These are phyloP conservation scores for Fibroporia radiculosa DNA, from an alignment of 768 basidiomycete species.

Conservation along the genomic window DNA sequence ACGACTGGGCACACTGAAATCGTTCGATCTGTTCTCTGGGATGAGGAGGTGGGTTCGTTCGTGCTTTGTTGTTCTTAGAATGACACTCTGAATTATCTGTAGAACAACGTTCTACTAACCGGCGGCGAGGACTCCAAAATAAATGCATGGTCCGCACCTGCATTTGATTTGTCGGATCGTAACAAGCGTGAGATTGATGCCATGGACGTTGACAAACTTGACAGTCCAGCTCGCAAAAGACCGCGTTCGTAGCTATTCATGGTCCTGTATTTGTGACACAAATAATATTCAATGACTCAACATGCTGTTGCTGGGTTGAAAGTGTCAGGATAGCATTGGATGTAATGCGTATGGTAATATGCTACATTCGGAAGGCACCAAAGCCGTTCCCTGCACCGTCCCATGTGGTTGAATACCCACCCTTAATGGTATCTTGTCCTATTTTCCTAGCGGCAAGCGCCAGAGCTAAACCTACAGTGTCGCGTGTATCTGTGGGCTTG, in stretches of 20 bases:
- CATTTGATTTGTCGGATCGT: not conserved
- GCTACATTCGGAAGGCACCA: constrained; percentile 87
- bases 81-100: not conserved
- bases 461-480: constrained; percentile 82
- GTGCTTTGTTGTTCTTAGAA: not conserved
- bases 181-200: constrained; percentile 14
- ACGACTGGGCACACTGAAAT: constrained; percentile 23
- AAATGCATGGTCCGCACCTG: constrained; percentile 22
- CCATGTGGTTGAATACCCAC: constrained; percentile 41
- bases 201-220: constrained; percentile 19
- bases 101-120: constrained; percentile 27
- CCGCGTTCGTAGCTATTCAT: constrained; percentile 9
- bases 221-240: constrained; percentile 13
- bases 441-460: constrained; percentile 58
- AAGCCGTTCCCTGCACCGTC: constrained; percentile 66
- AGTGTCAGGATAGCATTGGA: not conserved
- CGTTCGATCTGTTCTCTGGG: constrained; percentile 25
- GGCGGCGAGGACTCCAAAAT: constrained; percentile 28
- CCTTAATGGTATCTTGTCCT: constrained; percentile 7
- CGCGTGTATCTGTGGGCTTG: constrained; percentile 79
- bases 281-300: not conserved
- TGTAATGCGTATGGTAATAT: not conserved
- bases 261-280: not conserved
- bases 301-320: too few species aligned
- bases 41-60: constrained; percentile 20